Evolutionary conservation across 2,329 filamentous ascomycete genomes (phyloP).

Genomic region (Alternaria arborescens): DNA sequence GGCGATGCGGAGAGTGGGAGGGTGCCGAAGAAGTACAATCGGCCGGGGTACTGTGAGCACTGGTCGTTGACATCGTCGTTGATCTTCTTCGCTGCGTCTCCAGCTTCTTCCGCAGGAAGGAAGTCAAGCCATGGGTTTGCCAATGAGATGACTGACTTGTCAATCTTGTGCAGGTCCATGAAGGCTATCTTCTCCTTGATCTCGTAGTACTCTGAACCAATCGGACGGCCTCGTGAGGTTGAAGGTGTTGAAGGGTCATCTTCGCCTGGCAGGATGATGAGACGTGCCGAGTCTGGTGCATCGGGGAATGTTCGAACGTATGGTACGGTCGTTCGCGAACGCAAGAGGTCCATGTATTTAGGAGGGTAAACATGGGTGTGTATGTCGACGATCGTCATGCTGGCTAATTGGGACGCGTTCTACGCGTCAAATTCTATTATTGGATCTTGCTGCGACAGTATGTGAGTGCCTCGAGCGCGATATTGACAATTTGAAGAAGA

Average conservation of each 20-base stretch:
- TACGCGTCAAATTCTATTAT: neutral
- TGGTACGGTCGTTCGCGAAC: slow-evolving; percentile 68
- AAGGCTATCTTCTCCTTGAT: slow-evolving; percentile 82
- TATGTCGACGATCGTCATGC: slow-evolving; percentile 63
- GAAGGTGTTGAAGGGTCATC: slow-evolving; percentile 61
- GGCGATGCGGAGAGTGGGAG: slow-evolving; percentile 76
- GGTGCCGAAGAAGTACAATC: slow-evolving; percentile 83
- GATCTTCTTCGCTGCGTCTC: slow-evolving; percentile 69
- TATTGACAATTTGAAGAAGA: neutral
- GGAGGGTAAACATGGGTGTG: slow-evolving; percentile 72
- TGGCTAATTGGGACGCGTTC: slow-evolving; percentile 11
- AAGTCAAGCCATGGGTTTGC: slow-evolving; percentile 97
- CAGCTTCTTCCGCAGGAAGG: slow-evolving; percentile 68
- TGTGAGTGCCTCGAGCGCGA: neutral
- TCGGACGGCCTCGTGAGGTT: slow-evolving; percentile 75
- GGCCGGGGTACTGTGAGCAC: slow-evolving; percentile 71
- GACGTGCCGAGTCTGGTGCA: slow-evolving; percentile 64
- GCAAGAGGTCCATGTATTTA: slow-evolving; percentile 66
- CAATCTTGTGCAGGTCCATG: slow-evolving; percentile 85
- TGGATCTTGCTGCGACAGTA: neutral
- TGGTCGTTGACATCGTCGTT: slow-evolving; percentile 80
- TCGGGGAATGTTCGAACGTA: slow-evolving; percentile 72
- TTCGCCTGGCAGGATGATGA: slow-evolving; percentile 70
- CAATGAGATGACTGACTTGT: slow-evolving; percentile 84
- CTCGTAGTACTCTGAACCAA: slow-evolving; percentile 84